Base-by-base conservation (phyloP, 345 rosid species). In the Passiflora organensis region DNA sequence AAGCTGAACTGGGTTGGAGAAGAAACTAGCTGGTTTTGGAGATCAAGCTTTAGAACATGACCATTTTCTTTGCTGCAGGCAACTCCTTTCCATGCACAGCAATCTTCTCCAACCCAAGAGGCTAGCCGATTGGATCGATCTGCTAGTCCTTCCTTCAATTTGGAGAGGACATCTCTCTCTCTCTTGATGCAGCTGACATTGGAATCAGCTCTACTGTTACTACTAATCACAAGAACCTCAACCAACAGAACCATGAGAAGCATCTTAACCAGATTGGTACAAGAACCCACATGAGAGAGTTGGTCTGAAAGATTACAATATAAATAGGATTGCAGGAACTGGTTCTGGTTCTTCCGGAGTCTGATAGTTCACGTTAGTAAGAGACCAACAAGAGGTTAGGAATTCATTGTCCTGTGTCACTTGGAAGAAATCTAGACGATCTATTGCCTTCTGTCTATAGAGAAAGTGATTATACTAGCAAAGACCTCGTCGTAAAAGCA, bases 41-140 rank as follows among this genome's bases (percentile, higher is more conserved):
- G 86, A 42, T 76, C 63, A 21, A 80, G 63, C 65, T 71, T 59
- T 2, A 53, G 1, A 20, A 80, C 77, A 10, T 13, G 72, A 11
- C 74, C 74, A 21, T 68, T 74, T 17, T 0, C 25, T 39, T 56
- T 49, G 55, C 59, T 62, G 24, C 82, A 81, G 19, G 12, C 10
- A 42, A 81, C 53, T 1, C 83, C 81, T 0, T 43, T 5, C 86
- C 86, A 76, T 49, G 16, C 43, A 63, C 89, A 78, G 60, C 80
- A 83, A 48, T 73, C 76, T 50, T 73, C 67, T 53, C 79, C 76
- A 17, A 57, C 37, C 86, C 83, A 81, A 22, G 81, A 76, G 15
- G 59, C 44, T 28, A 81, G 74, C 9, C 70, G 60, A 61, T 65
- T 66, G 2, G 86, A 63, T 21, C 43, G 56, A 64, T 78, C 83